A percentile compares a stretch with the other conserved stretches of the same genome.
phyloP scores from a whole-genome alignment of 1,284 basidiomycete species.

The Ustilago xerochloae region DNA sequence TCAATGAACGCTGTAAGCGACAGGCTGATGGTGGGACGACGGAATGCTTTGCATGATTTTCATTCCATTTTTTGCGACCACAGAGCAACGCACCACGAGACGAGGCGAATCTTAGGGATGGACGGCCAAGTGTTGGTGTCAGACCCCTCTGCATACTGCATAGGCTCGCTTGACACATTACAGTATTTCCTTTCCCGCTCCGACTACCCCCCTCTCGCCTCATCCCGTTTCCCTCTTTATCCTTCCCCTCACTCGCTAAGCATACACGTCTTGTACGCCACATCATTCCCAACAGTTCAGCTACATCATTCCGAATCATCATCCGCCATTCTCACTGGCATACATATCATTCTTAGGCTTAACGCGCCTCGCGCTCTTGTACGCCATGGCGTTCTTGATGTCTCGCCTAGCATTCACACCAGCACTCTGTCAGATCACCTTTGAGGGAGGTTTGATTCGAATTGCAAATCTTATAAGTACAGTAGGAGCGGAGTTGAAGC shows the following conservation, averaged over 20 bases:
- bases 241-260: not conserved
- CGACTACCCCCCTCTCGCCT: not conserved
- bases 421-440: no score
- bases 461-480: no score
- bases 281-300: not conserved
- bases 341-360: no score
- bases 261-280: not conserved
- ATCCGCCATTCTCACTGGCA: not conserved
- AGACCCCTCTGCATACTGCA: slow-evolving; percentile 7
- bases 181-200: not conserved
- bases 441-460: no score
- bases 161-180: slow-evolving; percentile 19
- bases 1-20: no score
- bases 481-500: not conserved
- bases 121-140: not conserved
- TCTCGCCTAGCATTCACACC: not conserved
- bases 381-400: not conserved
- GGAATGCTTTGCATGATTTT: slow-evolving; percentile 11
- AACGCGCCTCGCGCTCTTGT: no score
- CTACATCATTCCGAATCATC: not conserved
- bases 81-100: not conserved
- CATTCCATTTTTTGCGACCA: not conserved
- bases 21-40: slow-evolving; percentile 2
- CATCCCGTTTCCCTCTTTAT: not conserved
- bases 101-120: not conserved